Percentiles rank a stretch among this genome's conserved stretches.
These are phyloP conservation scores for Pythium dissimile DNA, from an alignment of 352 stramenopile species.

Conservation along the genomic window DNA sequence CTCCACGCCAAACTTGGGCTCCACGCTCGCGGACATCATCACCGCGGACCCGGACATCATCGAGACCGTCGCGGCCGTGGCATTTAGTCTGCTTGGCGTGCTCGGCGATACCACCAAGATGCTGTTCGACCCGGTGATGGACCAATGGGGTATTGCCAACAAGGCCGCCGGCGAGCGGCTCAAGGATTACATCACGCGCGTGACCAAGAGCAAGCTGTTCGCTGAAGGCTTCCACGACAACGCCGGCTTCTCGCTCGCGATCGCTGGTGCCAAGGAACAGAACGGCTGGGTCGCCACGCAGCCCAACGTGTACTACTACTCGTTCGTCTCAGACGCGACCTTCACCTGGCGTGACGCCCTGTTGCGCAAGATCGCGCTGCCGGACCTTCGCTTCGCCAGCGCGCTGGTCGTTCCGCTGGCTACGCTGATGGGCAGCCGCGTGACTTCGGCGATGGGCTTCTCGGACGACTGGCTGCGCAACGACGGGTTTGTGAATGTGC, in stretches of 20 bases:
- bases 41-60: not conserved
- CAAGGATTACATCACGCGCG: slow-evolving; percentile 1
- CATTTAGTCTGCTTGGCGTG: not conserved
- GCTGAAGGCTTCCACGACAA: slow-evolving; percentile 36
- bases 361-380: slow-evolving; percentile 35
- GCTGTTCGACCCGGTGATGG: slow-evolving; percentile 8
- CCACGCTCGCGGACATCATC: slow-evolving; percentile 2
- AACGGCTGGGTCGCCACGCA: slow-evolving; percentile 46
- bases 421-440: slow-evolving; percentile 37
- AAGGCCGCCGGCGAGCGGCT: slow-evolving; percentile 3
- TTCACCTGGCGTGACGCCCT: slow-evolving; percentile 29
- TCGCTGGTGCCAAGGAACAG: slow-evolving; percentile 27
- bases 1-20: slow-evolving; percentile 4
- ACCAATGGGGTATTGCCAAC: slow-evolving; percentile 15
- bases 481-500: slow-evolving; percentile 23
- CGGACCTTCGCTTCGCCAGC: slow-evolving; percentile 34
- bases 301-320: slow-evolving; percentile 50
- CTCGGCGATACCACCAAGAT: not conserved
- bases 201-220: slow-evolving; percentile 29
- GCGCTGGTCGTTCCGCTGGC: slow-evolving; percentile 29
- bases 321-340: slow-evolving; percentile 33
- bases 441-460: slow-evolving; percentile 23
- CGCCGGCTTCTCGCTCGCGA: slow-evolving; percentile 32
- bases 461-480: slow-evolving; percentile 37
- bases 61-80: not conserved